Percentiles rank a stretch among this genome's conserved stretches.
Evolutionary conservation across 768 basidiomycete genomes (phyloP).

Genomic region (Nidularia pulvinata): DNA sequence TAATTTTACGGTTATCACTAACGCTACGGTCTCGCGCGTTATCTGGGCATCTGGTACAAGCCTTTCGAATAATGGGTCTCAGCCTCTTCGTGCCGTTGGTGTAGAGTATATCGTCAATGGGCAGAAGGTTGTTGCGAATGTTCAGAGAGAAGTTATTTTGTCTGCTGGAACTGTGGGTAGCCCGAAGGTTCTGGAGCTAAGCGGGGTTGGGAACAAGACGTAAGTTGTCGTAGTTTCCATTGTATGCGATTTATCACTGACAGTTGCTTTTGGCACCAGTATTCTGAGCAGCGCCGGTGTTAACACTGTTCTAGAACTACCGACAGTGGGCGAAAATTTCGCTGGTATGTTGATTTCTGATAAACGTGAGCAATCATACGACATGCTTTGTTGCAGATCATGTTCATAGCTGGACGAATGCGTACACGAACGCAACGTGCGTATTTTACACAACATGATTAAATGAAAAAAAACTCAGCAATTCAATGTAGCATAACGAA

Average conservation of each 20-base stretch:
- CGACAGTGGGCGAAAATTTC: slow-evolving; percentile 46
- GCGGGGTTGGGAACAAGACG: slow-evolving; percentile 29
- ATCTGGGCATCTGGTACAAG: slow-evolving; percentile 34
- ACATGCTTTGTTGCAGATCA: slow-evolving; percentile 20
- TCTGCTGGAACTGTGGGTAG: slow-evolving; percentile 44
- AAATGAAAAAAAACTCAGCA: background rate
- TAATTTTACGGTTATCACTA: slow-evolving; percentile 57
- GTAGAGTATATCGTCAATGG: slow-evolving; percentile 39
- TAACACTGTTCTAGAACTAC: slow-evolving; percentile 34
- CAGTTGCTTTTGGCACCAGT: slow-evolving; percentile 8
- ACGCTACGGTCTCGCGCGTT: slow-evolving; percentile 53
- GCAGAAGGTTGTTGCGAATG: slow-evolving; percentile 31
- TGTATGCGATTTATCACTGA: background rate
- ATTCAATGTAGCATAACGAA: slow-evolving; percentile 16
- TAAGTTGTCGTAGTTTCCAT: slow-evolving; percentile 7
- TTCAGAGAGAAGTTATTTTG: slow-evolving; percentile 53
- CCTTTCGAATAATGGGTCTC: too few species aligned
- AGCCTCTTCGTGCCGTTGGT: slow-evolving; percentile 37
- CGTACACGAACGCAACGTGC: slow-evolving; percentile 25
- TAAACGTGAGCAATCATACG: background rate
- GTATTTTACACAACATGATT: background rate
- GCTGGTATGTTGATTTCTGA: slow-evolving; percentile 15
- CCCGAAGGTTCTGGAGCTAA: slow-evolving; percentile 24
- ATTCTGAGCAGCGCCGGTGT: slow-evolving; percentile 46
- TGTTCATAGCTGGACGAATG: slow-evolving; percentile 29